These are phyloP conservation scores for Paratinospora sagittata DNA, from an alignment of 164 flowering plant species.

Conservation along the genomic window DNA sequence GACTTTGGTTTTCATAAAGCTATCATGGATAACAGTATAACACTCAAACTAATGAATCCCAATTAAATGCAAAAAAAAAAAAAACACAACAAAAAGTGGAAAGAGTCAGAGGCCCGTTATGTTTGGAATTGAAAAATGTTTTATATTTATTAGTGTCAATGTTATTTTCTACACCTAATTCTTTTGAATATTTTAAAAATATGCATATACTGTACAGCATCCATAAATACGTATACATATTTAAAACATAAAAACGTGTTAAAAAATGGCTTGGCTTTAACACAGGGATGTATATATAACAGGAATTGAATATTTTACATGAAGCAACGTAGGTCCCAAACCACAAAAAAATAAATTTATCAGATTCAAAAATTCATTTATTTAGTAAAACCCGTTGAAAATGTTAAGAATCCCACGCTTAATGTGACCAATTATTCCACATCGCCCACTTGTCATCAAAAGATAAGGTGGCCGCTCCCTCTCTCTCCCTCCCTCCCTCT, in stretches of 20 bases:
- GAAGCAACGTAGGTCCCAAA: no score
- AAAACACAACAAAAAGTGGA: not conserved
- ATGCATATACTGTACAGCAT: no score
- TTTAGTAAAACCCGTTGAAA: not conserved
- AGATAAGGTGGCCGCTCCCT: no score
- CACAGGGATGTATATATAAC: no score
- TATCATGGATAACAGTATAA: not conserved
- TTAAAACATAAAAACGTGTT: no score
- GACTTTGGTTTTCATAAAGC: not conserved
- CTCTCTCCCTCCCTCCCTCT: not conserved
- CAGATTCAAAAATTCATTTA: not conserved
- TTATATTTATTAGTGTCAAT: not conserved
- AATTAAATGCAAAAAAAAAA: not conserved
- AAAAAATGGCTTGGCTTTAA: not conserved
- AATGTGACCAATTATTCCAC: slow-evolving; percentile 19
- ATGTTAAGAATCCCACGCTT: no score
- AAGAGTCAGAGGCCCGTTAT: no score
- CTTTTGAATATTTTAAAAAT: no score
- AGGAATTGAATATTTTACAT: no score
- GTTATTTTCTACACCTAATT: no score
- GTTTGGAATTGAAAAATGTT: no score
- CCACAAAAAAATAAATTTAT: not conserved
- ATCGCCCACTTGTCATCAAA: slow-evolving; percentile 30
- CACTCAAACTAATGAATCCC: not conserved
- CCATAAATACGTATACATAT: no score